Conservation (phyloP, 176 grass and related monocot genomes). For the Rhynchospora pubera region DNA sequence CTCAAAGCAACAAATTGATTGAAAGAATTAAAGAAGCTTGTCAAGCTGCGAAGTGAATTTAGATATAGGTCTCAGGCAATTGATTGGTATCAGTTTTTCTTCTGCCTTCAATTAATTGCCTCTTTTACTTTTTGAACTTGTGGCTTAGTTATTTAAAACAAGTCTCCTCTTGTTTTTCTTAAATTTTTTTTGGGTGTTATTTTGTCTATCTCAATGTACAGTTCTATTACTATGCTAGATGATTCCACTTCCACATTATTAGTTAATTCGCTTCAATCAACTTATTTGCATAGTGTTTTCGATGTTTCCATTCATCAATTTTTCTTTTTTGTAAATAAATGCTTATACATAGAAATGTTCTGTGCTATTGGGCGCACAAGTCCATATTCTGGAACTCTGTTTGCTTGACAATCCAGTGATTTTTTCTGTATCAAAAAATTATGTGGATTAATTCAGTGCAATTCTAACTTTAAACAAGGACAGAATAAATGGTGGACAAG, state of each 20-base stretch:
- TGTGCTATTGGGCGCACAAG: not conserved
- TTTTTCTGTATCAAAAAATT: not conserved
- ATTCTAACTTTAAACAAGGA: not conserved
- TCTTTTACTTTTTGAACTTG: not conserved
- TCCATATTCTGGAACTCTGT: not conserved
- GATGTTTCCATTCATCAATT: not conserved
- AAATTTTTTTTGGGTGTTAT: not conserved
- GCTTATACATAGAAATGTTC: not conserved
- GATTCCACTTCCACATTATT: not conserved
- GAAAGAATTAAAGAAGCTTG: slow-evolving; percentile 16
- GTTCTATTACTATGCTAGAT: not conserved
- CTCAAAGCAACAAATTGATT: slow-evolving; percentile 16
- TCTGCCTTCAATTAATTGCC: not conserved
- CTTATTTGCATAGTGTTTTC: not conserved
- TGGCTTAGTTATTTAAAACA: not conserved
- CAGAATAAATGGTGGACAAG: not conserved
- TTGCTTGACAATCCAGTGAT: not conserved
- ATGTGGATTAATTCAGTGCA: not conserved
- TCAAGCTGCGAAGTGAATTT: slow-evolving; percentile 6
- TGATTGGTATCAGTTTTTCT: not conserved
- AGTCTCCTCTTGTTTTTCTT: slow-evolving; percentile 8
- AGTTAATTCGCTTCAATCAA: not conserved
- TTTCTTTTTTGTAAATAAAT: not conserved
- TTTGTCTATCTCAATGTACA: not conserved
- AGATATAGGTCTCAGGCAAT: not conserved